Evolutionary conservation across 2,329 filamentous ascomycete genomes (phyloP), one percentile per base, ranked within the genome.

Genomic region (Ophiostoma quercus): DNA sequence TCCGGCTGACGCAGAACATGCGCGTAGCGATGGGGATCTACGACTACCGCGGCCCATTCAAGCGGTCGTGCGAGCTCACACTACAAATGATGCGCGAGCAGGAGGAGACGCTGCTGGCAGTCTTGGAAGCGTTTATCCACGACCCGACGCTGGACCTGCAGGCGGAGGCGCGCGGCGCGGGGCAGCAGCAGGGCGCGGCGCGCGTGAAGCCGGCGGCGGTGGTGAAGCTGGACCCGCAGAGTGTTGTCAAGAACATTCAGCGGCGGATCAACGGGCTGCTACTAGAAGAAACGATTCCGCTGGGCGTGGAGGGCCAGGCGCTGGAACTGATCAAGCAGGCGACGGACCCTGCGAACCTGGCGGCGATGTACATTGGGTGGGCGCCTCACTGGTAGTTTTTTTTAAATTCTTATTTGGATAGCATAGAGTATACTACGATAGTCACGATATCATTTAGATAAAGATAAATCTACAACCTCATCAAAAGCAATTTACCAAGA

Each of bases 1-100:
- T 99, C 84, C 91, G 96, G 19, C 84, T 99, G 60, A 99, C 95
- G 3, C 94, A 97, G 83, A 99, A 99, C 80, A 98, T 99, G 94
- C 88, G 96, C 47, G 92, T 96, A 73, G 96, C 95, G 12, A 98
- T 99, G 88, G 95, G 95, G 5, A 89, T 96, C 29, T 94, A 96
- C 77, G 92, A 94, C 72, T 92, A 95, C 77, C 95, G 98, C 78
- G 92, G 95, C 0, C 94, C 95, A 0, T 99, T 97, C 80, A 87
- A 94, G 60, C 91, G 92, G 76, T 94, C 92, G 67, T 94, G 91
- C 71, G 96, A 99, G 80, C 84, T 98, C 72, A 96, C 93, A 12
- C 84, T 98, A 71, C 84, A 87, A 62, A 88, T 97, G 37, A 84
- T 98, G 11, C 86, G 95, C 1, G 91, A 96, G 78, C 93, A 97